Evolutionary conservation across 2,329 filamentous ascomycete genomes (phyloP), one percentile per base, ranked within the genome.

Genomic region (Sporothrix mexicana): DNA sequence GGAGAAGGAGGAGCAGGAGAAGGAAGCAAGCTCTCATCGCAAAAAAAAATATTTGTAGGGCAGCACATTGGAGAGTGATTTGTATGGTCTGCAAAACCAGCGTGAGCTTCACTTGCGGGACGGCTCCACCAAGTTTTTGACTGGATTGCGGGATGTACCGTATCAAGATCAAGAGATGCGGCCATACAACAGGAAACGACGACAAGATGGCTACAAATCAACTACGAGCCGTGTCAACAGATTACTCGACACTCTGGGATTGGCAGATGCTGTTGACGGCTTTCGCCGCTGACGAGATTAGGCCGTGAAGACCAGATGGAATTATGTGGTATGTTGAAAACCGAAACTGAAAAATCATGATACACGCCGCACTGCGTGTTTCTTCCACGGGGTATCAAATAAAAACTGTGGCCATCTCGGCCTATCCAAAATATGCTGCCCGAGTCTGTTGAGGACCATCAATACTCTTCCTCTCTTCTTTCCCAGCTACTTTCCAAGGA

Each of bases 321-420:
- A 64, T 45, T 2, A 20, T 47, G 20, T 45, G 61, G 61, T 47
- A 47, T 66, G 61, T 66, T 66, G 41, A 66, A 41, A 66, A 25
- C 61, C 20, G 25, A 45, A 64, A 17, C 10, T 36, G 23, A 59
- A 61, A 61, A 13, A 62, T 62, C 30, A 62, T 36, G 12, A 66
- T 43, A 66, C 61, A 66, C 41, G 61, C 41, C 41, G 41, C 61
- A 47, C 61, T 41, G 47, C 61, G 61, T 47, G 61, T 66, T 47
- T 25, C 20, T 20, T 66, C 36, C 61, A 23, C n/a, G 61, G 61
- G 61, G 61, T 66, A 68, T 68, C 64, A 36, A 6, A 36, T 36
- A 55, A 13, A 55, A 66, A 47, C 7, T 68, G 23, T 12, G 45
- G 25, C 64, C 64, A 53, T 53, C 45, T 68, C 23, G 64, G 45